Evolutionary conservation across 208 protist species (phyloP).

Genomic region (Phytomonas serpens): DNA sequence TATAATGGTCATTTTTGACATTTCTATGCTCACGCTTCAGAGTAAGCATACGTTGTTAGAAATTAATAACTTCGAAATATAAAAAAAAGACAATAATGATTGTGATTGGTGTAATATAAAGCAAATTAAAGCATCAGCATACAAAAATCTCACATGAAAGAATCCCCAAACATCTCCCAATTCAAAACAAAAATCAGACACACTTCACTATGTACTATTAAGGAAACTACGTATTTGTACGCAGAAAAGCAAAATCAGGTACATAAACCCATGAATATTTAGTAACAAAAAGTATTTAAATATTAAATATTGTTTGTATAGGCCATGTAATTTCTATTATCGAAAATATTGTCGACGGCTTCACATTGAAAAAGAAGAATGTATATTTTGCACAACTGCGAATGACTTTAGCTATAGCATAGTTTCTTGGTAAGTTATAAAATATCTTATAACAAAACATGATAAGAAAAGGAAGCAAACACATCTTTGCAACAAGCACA

Average conservation of each 20-base stretch:
- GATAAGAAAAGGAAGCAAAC: slow-evolving; percentile 7
- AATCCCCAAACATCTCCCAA: background rate
- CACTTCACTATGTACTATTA: background rate
- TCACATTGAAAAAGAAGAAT: background rate
- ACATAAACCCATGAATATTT: background rate
- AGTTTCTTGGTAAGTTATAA: background rate
- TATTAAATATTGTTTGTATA: background rate
- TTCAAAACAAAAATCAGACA: background rate
- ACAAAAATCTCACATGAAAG: background rate
- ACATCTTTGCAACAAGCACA: slow-evolving; percentile 2
- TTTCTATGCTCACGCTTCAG: background rate
- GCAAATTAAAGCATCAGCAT: slow-evolving; percentile 9
- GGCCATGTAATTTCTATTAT: background rate
- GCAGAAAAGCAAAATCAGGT: background rate
- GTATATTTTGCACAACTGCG: background rate
- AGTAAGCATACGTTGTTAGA: background rate
- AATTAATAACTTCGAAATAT: slow-evolving; percentile 7
- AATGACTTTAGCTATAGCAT: background rate
- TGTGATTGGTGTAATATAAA: slow-evolving; percentile 8
- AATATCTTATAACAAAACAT: background rate
- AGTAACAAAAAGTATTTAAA: background rate
- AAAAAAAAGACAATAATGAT: slow-evolving; percentile 15
- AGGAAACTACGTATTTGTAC: background rate
- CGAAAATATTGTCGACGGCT: background rate
- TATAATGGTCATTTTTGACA: background rate